Evolutionary conservation across 2,329 filamentous ascomycete species (phyloP), one percentile per base, ranked within the genome.

Genomic region (Curvularia hawaiiensis): DNA sequence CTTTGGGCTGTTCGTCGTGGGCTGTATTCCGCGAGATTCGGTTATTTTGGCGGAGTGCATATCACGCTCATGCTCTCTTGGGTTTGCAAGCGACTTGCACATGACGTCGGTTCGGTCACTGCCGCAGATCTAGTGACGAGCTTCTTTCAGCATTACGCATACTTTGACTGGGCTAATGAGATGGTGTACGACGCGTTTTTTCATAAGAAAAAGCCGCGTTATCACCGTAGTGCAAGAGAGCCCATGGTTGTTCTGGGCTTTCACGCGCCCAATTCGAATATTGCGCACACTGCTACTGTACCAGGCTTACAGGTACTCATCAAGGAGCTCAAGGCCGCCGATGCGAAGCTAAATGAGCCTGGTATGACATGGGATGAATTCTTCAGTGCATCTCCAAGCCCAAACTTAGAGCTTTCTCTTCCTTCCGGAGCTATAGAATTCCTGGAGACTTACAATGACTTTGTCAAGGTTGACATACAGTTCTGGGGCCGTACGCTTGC

Each of bases 1-100:
- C 77, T 81, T 1, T 90, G 88, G 88, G 85, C 88, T 1, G 80
- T 80, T 53, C 75, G 80, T 11, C 81, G 85, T 7, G 88, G 88
- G 1, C 78, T 90, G 16, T 90, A 90, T 69, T 82, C 85, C 0
- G 82, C 86, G 1, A 85, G 82, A 47, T 89, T 89, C 63, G 88
- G 88, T 0, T 88, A 85, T 58, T 78, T 90, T 0, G 83, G 85
- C 6, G 87, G 87, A 3, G 84, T 89, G 20, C 87, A 90, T 62
- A 84, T 90, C 51, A 82, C 85, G 0, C 74, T 89, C 22, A 78
- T 90, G 67, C 77, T 90, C 9, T 80, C 84, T 0, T 82, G 84
- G 16, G 75, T 90, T 0, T 83, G 82, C 72, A 90, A 90, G 70
- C 72, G 74, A 4, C 60, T 74, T 10, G 59, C 57, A 9, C 54